Percentiles rank a stretch among this genome's conserved stretches.
These are phyloP conservation scores for Colletotrichum phormii DNA, from an alignment of 2,329 filamentous ascomycete genomes.

Conservation along the genomic window DNA sequence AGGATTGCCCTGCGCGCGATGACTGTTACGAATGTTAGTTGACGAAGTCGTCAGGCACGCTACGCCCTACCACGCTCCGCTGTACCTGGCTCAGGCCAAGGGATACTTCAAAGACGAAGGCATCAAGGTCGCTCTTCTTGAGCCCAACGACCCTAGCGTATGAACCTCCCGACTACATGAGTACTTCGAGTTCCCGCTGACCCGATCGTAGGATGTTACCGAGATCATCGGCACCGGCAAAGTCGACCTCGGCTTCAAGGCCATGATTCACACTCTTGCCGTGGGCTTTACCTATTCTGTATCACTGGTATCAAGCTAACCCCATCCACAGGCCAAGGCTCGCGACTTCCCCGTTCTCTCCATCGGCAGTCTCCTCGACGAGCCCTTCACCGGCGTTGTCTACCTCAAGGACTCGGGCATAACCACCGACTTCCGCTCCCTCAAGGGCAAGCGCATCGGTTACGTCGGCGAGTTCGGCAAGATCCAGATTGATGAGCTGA, in stretches of 20 bases:
- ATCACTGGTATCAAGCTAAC: background rate
- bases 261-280: constrained; percentile 85
- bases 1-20: constrained; percentile 39
- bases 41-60: constrained; percentile 70
- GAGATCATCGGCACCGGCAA: constrained; percentile 83
- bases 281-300: constrained; percentile 51
- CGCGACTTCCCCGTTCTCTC: constrained; percentile 79
- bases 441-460: constrained; percentile 82
- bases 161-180: constrained; percentile 34
- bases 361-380: constrained; percentile 80
- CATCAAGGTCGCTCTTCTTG: constrained; percentile 81
- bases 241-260: constrained; percentile 83
- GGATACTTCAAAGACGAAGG: constrained; percentile 81
- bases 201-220: constrained; percentile 72
- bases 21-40: constrained; percentile 12
- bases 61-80: constrained; percentile 82
- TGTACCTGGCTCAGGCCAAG: constrained; percentile 82
- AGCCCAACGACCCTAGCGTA: constrained; percentile 80
- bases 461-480: constrained; percentile 86
- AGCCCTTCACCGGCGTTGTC: constrained; percentile 83
- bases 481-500: constrained; percentile 87
- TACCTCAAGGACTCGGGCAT: constrained; percentile 82
- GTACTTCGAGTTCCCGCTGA: background rate
- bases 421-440: constrained; percentile 78
- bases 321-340: constrained; percentile 72